Evolutionary conservation across 116 monocot species (phyloP).

Genomic region (Zostera marina): DNA sequence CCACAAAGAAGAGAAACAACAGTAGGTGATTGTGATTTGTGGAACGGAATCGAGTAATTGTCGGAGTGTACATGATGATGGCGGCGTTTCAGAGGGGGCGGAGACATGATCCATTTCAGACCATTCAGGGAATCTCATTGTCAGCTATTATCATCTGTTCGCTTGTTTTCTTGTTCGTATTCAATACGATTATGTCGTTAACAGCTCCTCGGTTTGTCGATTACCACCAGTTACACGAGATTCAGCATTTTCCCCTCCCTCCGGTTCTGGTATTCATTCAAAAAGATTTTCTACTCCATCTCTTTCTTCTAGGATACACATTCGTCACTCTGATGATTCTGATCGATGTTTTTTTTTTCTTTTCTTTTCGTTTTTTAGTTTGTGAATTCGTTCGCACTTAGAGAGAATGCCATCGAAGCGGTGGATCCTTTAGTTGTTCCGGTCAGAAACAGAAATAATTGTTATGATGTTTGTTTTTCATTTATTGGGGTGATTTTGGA

Average conservation of each 20-base stretch:
- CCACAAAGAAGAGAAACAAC: neutral
- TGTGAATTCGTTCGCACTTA: neutral
- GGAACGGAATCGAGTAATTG: neutral
- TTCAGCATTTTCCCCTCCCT: neutral
- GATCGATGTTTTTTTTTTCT: neutral
- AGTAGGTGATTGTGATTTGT: neutral
- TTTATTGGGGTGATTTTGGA: neutral
- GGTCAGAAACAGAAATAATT: neutral
- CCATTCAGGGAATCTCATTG: slow-evolving; percentile 5
- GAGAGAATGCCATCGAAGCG: neutral
- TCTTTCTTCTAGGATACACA: neutral
- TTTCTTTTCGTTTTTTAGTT: neutral
- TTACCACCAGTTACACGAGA: neutral
- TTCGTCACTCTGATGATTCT: neutral
- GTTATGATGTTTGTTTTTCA: neutral
- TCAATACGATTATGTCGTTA: slow-evolving; percentile 22
- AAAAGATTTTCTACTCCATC: neutral
- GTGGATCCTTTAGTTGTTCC: slow-evolving; percentile 9
- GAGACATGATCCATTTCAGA: slow-evolving; percentile 12
- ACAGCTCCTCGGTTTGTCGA: slow-evolving; percentile 19
- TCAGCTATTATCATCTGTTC: slow-evolving; percentile 7
- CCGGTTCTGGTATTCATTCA: neutral
- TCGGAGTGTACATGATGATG: neutral
- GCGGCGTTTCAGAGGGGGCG: slow-evolving; percentile 26
- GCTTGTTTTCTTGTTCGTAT: slow-evolving; percentile 17